phyloP scores from a whole-genome alignment of 106 monocot species.

The Phalaenopsis aphrodite region DNA sequence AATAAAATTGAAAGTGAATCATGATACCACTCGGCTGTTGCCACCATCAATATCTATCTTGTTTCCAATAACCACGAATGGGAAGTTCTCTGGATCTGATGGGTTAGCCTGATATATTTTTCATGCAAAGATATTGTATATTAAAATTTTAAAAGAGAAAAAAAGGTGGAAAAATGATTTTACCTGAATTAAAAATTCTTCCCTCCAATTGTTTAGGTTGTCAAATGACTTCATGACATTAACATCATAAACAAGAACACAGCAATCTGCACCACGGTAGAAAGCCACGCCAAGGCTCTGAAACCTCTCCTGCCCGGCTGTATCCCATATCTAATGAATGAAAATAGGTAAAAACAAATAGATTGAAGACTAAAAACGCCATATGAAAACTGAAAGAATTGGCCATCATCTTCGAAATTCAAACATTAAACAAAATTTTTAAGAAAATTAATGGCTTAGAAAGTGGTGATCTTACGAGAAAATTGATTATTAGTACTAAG shows the following conservation, averaged over 20 bases:
- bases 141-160: neutral
- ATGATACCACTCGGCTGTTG: slow-evolving; percentile 68
- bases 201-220: slow-evolving; percentile 71
- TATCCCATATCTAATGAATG: slow-evolving; percentile 66
- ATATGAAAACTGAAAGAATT: neutral
- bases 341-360: neutral
- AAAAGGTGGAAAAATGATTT: neutral
- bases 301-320: slow-evolving; percentile 76
- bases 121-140: neutral
- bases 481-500: neutral
- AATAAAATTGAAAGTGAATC: neutral
- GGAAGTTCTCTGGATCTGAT: slow-evolving; percentile 73
- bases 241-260: slow-evolving; percentile 83
- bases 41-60: slow-evolving; percentile 84
- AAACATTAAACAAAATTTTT: neutral
- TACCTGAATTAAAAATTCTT: slow-evolving; percentile 75
- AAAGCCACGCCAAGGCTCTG: slow-evolving; percentile 87
- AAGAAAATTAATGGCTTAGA: neutral
- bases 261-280: slow-evolving; percentile 74
- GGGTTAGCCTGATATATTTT: slow-evolving; percentile 54
- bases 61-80: slow-evolving; percentile 84
- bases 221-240: slow-evolving; percentile 69
- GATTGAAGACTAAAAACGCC: neutral
- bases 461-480: neutral
- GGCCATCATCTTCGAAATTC: neutral